Conservation (phyloP, 2,329 filamentous ascomycete species). For the Juglanconis oblonga region DNA sequence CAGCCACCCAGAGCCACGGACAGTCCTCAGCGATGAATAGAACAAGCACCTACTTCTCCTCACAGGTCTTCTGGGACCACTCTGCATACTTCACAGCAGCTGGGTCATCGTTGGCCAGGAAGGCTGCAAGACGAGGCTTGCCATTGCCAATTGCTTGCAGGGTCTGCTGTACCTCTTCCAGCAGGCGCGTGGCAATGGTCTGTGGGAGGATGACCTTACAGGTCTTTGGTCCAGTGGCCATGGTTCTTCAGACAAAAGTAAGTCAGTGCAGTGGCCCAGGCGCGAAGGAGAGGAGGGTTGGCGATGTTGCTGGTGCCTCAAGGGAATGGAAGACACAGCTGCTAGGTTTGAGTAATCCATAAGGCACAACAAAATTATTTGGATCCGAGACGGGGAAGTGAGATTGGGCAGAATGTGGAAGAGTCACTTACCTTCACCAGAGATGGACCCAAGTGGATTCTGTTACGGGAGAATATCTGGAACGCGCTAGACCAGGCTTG, state of each 20-base stretch:
- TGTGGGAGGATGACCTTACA: conserved; percentile 94
- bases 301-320: neutral
- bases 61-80: conserved; percentile 94
- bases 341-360: neutral
- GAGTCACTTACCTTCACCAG: conserved; percentile 3
- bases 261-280: conserved; percentile 7
- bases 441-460: conserved; percentile 11
- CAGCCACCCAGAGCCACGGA: conserved; percentile 2
- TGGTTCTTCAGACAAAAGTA: conserved; percentile 23
- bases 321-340: neutral
- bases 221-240: conserved; percentile 55
- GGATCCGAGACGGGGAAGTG: neutral
- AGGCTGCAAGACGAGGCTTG: conserved; percentile 74
- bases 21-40: neutral
- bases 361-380: neutral
- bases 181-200: conserved; percentile 78
- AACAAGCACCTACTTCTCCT: conserved; percentile 76
- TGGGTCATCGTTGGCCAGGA: conserved; percentile 88
- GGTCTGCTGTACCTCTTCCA: conserved; percentile 65
- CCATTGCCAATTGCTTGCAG: conserved; percentile 28
- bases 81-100: conserved; percentile 92
- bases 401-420: conserved; percentile 1
- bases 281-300: neutral
- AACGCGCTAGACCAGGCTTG: neutral
- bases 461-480: conserved; percentile 9